A percentile compares a stretch with the other conserved stretches of the same genome.
Evolutionary conservation across 2,329 filamentous ascomycete species (phyloP).

Genomic region (Hymenoscyphus fraxineus): DNA sequence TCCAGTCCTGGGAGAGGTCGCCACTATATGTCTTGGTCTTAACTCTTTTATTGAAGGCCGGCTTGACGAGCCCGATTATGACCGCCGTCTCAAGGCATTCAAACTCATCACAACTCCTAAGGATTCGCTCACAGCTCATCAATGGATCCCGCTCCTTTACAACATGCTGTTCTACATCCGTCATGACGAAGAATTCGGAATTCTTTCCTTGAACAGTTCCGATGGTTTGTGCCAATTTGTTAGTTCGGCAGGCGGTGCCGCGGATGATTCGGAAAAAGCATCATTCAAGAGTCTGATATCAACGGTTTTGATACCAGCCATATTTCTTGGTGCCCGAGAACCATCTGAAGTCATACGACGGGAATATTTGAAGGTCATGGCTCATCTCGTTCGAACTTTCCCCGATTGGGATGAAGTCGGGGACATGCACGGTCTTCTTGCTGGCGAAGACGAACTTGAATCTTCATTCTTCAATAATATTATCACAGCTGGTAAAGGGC

Average conservation of each 20-base stretch:
- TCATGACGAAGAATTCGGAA: constrained; percentile 82
- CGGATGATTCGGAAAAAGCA: constrained; percentile 40
- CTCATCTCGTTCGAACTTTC: constrained; percentile 69
- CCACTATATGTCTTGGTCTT: constrained; percentile 69
- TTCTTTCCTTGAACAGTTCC: constrained; percentile 75
- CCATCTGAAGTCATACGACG: constrained; percentile 77
- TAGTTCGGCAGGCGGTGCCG: constrained; percentile 51
- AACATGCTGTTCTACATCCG: constrained; percentile 87
- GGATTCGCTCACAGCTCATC: constrained; percentile 61
- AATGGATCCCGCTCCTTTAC: constrained; percentile 85
- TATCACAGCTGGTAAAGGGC: constrained; percentile 81
- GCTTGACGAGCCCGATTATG: constrained; percentile 85
- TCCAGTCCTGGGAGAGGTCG: constrained; percentile 56
- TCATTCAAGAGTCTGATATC: constrained; percentile 58
- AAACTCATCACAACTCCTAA: constrained; percentile 62
- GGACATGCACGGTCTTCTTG: constrained; percentile 70
- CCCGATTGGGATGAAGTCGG: constrained; percentile 66
- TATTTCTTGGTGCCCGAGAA: constrained; percentile 74
- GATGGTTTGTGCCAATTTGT: constrained; percentile 77
- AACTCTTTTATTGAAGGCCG: constrained; percentile 72
- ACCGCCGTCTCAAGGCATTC: constrained; percentile 75
- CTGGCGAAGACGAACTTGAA: constrained; percentile 52
- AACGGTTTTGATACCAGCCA: constrained; percentile 65
- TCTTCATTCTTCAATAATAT: constrained; percentile 91
- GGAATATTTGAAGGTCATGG: constrained; percentile 77